Conservation (phyloP, 129 eudicot genomes). For the Ambrosia trifida region DNA sequence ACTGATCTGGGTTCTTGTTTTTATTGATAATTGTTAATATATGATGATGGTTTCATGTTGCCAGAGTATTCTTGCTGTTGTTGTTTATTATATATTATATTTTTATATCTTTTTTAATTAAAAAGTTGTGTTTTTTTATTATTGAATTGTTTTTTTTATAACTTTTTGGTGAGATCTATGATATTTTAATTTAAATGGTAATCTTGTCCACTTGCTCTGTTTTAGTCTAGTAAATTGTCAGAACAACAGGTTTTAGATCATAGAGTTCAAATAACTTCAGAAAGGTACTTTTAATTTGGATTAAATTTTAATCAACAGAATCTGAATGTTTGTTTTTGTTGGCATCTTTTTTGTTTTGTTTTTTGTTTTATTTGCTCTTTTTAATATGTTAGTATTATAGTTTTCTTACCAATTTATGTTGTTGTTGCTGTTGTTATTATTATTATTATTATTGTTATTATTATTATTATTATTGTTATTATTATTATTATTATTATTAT, state of each 20-base stretch:
- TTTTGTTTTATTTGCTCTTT: not conserved
- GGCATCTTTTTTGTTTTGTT: constrained; percentile 2
- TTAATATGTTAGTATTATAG: not conserved
- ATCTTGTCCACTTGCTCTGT: constrained; percentile 14
- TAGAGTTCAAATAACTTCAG: not conserved
- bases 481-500: no score
- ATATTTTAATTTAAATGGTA: not conserved
- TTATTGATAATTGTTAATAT: not conserved
- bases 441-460: not conserved
- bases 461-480: not conserved
- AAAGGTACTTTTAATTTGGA: not conserved
- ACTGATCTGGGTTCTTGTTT: constrained; percentile 12
- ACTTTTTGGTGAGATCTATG: constrained; percentile 31
- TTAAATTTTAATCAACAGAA: constrained; percentile 17
- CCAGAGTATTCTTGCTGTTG: not conserved
- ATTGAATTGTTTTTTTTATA: not conserved
- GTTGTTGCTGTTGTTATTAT: no score
- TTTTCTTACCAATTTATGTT: no score
- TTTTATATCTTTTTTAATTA: not conserved
- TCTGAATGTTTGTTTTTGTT: not conserved
- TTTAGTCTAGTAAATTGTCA: not conserved
- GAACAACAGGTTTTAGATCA: constrained; percentile 10
- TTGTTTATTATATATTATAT: not conserved
- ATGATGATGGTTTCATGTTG: constrained; percentile 7
- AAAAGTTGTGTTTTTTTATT: not conserved